Percentiles rank a stretch among this genome's conserved stretches.
Evolutionary conservation across 768 basidiomycete species (phyloP).

Genomic region (Pulveroboletus ravenelii): DNA sequence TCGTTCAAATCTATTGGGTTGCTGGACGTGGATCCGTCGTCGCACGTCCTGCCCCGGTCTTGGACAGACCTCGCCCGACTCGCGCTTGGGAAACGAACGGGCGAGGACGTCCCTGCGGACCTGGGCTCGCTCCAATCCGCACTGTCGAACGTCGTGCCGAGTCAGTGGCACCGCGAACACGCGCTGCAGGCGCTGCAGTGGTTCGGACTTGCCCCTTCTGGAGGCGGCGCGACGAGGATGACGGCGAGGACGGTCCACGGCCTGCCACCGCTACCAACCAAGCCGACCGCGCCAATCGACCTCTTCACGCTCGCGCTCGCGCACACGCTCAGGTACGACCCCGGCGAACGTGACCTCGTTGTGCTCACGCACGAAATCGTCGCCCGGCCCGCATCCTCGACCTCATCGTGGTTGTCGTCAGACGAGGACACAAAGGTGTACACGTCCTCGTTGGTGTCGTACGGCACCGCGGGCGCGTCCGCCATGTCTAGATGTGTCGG

Average conservation of each 20-base stretch:
- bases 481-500: conserved; percentile 94
- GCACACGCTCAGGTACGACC: conserved; percentile 62
- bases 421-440: conserved; percentile 46
- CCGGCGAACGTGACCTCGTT: conserved; percentile 80
- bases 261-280: conserved; percentile 42
- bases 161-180: conserved; percentile 19
- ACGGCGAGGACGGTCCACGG: not conserved
- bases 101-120: conserved; percentile 28
- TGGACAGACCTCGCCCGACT: conserved; percentile 37
- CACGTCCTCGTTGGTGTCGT: conserved; percentile 60
- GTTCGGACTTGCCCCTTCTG: conserved; percentile 11
- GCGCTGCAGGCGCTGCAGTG: conserved; percentile 45
- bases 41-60: conserved; percentile 15
- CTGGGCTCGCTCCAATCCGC: conserved; percentile 32
- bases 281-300: conserved; percentile 55
- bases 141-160: conserved; percentile 20
- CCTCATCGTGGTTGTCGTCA: not conserved
- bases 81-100: conserved; percentile 29
- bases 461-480: conserved; percentile 54
- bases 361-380: conserved; percentile 82
- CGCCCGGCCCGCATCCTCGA: conserved; percentile 27
- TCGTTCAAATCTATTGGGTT: conserved; percentile 69
- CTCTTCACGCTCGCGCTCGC: conserved; percentile 70
- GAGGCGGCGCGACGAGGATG: not conserved
- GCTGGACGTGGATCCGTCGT: conserved; percentile 37